These are phyloP conservation scores for Neofusicoccum cordaticola DNA, from an alignment of 2,329 filamentous ascomycete genomes.

Conservation along the genomic window DNA sequence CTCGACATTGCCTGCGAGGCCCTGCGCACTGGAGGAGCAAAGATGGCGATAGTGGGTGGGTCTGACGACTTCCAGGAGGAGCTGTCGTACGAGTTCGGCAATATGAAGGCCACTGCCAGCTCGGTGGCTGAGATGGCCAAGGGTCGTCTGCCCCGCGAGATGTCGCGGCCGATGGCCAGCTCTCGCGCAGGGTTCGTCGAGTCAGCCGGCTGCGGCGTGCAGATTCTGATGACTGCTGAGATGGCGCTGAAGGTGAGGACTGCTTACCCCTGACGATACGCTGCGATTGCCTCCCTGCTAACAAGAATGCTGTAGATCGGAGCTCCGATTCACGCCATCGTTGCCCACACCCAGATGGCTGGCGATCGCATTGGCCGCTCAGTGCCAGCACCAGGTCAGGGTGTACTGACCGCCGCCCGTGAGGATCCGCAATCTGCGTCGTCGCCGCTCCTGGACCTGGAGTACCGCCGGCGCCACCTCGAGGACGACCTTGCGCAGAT, in stretches of 20 bases:
- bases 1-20: constrained; percentile 36
- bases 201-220: constrained; percentile 36
- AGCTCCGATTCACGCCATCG: too few species aligned
- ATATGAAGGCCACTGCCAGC: constrained; percentile 38
- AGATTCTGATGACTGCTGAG: constrained; percentile 33
- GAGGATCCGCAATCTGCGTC: too few species aligned
- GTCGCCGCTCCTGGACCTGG: too few species aligned
- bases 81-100: constrained; percentile 31
- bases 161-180: constrained; percentile 33
- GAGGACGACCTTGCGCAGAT: too few species aligned
- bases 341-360: too few species aligned
- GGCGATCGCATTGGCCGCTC: too few species aligned
- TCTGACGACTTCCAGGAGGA: constrained; percentile 33
- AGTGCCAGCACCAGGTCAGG: too few species aligned
- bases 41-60: constrained; percentile 35
- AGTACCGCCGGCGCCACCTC: too few species aligned
- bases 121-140: constrained; percentile 26
- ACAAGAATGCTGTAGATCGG: too few species aligned
- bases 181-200: constrained; percentile 39
- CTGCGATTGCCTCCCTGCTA: too few species aligned
- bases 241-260: constrained; percentile 29
- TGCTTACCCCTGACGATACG: too few species aligned
- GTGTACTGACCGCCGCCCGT: too few species aligned
- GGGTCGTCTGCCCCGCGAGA: constrained; percentile 30
- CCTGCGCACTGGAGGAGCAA: constrained; percentile 31